phyloP scores from a whole-genome alignment of 345 rosid genomes.

The Nephelium lappaceum region DNA sequence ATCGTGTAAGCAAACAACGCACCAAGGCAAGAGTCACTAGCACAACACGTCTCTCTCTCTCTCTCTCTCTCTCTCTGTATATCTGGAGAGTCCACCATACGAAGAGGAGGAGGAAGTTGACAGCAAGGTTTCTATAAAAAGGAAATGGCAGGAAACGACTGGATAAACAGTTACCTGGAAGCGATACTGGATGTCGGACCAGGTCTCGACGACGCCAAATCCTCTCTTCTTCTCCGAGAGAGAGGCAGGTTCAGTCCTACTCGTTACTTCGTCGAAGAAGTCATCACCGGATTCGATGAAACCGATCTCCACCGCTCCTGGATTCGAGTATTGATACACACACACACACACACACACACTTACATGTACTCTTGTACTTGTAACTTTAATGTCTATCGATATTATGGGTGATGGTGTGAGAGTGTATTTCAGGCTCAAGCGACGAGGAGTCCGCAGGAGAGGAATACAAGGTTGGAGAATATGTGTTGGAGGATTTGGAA shows the following conservation, averaged over 20 bases:
- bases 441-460: constrained; percentile 97
- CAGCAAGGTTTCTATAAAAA: background rate
- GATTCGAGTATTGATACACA: constrained; percentile 48
- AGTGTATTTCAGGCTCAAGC: constrained; percentile 71
- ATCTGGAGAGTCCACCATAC: background rate
- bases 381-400: background rate
- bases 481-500: constrained; percentile 99
- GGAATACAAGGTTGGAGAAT: constrained; percentile 96
- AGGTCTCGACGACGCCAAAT: constrained; percentile 72
- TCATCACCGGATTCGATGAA: constrained; percentile 94
- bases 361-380: background rate
- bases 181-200: constrained; percentile 99
- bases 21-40: background rate
- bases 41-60: background rate
- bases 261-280: constrained; percentile 97
- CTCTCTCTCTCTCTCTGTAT: background rate
- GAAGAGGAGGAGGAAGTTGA: background rate
- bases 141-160: constrained; percentile 95
- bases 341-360: no score
- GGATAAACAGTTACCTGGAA: constrained; percentile 97
- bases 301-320: constrained; percentile 97
- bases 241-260: constrained; percentile 97
- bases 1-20: constrained; percentile 13
- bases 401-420: background rate
- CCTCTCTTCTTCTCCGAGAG: constrained; percentile 87